Conservation (phyloP, 1,284 basidiomycete species). For the Meira miltonrushii region DNA sequence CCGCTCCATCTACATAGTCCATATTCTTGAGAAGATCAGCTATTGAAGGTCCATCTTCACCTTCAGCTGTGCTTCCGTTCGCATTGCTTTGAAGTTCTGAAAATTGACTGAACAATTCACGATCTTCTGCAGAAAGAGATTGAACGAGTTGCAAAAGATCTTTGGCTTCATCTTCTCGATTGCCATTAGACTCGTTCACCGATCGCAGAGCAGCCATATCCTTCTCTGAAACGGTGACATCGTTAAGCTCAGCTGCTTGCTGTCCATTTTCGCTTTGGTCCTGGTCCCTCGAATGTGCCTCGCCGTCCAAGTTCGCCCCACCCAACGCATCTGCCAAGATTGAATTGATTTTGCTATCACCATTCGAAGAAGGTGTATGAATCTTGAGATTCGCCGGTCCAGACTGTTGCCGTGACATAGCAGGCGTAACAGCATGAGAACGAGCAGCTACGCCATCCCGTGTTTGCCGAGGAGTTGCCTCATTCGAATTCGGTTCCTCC, state of each 20-base stretch:
- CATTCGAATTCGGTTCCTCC: not conserved
- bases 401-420: no score
- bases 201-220: not conserved
- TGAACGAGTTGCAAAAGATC: constrained; percentile 4
- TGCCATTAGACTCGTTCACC: not conserved
- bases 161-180: not conserved
- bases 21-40: constrained; percentile 20
- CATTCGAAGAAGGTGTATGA: no score
- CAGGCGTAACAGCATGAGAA: no score
- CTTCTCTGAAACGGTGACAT: constrained; percentile 1
- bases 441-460: no score
- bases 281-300: not conserved
- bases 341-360: constrained; percentile 3
- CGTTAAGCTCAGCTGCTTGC: not conserved
- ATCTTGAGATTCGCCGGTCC: no score
- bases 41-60: constrained; percentile 4
- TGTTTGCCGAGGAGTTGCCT: not conserved
- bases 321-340: constrained; percentile 29
- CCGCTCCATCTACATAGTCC: constrained; percentile 24
- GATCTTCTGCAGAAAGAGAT: constrained; percentile 11
- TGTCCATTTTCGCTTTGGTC: not conserved
- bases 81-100: not conserved
- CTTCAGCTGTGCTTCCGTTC: not conserved
- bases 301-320: constrained; percentile 5
- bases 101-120: constrained; percentile 5